A percentile compares a stretch with the other conserved stretches of the same genome.
Evolutionary conservation across 768 basidiomycete genomes (phyloP).

Genomic region (Rhizopogon vulgaris): DNA sequence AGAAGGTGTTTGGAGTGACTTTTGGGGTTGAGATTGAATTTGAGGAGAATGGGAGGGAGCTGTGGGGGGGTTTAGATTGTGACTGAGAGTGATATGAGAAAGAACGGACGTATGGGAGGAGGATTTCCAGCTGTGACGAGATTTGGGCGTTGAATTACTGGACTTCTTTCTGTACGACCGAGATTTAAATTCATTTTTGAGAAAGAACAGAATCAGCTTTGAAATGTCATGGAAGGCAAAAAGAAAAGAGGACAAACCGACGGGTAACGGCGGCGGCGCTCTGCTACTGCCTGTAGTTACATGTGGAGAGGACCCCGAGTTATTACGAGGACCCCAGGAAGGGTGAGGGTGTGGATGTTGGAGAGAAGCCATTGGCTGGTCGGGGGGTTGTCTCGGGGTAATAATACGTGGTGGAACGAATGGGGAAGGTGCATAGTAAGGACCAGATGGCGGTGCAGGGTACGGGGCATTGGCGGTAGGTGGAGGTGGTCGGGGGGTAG

Average conservation of each 20-base stretch:
- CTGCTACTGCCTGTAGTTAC: slow-evolving; percentile 14
- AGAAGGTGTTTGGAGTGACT: slow-evolving; percentile 20
- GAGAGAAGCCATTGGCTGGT: slow-evolving; percentile 23
- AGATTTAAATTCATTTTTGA: background rate
- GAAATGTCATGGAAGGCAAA: background rate
- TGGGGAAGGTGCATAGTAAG: slow-evolving; percentile 27
- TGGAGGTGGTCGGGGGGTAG: slow-evolving; percentile 16
- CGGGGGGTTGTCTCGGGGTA: slow-evolving; percentile 22
- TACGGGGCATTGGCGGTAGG: slow-evolving; percentile 15
- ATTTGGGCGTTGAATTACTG: slow-evolving; percentile 21
- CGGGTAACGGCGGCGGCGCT: slow-evolving; percentile 18
- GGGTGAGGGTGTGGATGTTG: slow-evolving; percentile 24
- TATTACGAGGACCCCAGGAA: slow-evolving; percentile 24
- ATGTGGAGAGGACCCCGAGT: slow-evolving; percentile 24
- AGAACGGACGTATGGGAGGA: slow-evolving; percentile 19
- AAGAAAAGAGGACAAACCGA: slow-evolving; percentile 13
- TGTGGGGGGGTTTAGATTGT: slow-evolving; percentile 9
- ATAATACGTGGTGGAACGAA: slow-evolving; percentile 16
- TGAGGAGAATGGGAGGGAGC: slow-evolving; percentile 21
- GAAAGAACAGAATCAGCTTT: slow-evolving; percentile 8
- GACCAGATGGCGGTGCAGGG: slow-evolving; percentile 21
- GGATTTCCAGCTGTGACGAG: slow-evolving; percentile 18
- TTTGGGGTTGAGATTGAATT: slow-evolving; percentile 6
- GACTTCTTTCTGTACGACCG: slow-evolving; percentile 20
- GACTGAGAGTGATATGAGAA: background rate